Conservation (phyloP, 2,329 filamentous ascomycete genomes). For the Calonectria montana region DNA sequence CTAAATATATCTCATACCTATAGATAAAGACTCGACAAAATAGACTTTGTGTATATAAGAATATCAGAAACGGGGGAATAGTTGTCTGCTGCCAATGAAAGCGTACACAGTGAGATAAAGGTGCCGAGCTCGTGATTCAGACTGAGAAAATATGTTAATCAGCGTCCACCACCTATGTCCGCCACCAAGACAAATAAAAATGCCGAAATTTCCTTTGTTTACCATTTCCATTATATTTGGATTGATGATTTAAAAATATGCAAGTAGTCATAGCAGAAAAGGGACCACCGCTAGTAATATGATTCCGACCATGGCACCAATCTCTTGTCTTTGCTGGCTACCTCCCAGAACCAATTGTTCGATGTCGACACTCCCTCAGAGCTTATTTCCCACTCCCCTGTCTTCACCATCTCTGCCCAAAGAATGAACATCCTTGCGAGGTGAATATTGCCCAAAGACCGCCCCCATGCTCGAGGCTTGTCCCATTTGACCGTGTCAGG, state of each 20-base stretch:
- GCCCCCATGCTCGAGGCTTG: background rate
- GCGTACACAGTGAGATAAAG: no score
- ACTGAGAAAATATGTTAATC: no score
- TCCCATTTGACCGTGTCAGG: background rate
- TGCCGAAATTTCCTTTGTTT: no score
- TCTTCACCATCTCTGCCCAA: background rate
- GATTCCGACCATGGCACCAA: background rate
- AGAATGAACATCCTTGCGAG: background rate
- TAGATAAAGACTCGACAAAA: background rate
- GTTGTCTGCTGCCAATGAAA: no score
- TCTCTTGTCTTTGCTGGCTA: background rate
- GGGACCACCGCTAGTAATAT: no score
- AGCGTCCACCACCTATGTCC: no score
- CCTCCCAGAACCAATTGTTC: background rate
- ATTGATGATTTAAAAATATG: no score
- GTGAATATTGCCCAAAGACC: background rate
- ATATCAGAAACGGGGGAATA: background rate
- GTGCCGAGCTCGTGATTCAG: background rate
- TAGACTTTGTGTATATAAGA: background rate
- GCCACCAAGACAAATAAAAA: no score
- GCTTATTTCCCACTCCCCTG: background rate
- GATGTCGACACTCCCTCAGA: background rate
- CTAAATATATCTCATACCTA: background rate
- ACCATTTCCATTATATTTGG: no score
- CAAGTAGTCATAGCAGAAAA: no score